Percentiles rank a stretch among this genome's conserved stretches.
Conservation (phyloP, 2,329 filamentous ascomycete genomes). For the Didymella arachidicola region DNA sequence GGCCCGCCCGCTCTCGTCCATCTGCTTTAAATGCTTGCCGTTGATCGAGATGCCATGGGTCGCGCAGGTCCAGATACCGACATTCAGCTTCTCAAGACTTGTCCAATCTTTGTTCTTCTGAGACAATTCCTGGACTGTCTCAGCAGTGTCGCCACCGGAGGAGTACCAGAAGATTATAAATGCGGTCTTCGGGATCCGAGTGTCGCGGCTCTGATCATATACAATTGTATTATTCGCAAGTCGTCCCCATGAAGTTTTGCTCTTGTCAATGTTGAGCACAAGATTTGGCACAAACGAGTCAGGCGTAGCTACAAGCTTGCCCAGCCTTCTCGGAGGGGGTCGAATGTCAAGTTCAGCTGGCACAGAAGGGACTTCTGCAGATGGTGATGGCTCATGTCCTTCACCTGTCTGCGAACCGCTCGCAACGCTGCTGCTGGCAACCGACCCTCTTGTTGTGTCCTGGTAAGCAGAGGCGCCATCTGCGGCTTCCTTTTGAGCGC, state of each 20-base stretch:
- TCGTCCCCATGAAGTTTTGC: constrained; percentile 80
- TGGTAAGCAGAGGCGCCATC: constrained; percentile 35
- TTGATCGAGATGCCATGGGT: constrained; percentile 81
- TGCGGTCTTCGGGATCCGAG: constrained; percentile 80
- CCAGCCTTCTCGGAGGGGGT: constrained; percentile 60
- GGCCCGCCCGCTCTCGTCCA: constrained; percentile 58
- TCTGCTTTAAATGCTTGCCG: constrained; percentile 68
- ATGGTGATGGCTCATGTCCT: constrained; percentile 27
- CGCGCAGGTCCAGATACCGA: constrained; percentile 81
- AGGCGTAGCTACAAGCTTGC: constrained; percentile 69
- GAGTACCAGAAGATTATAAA: constrained; percentile 70
- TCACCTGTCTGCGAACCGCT: constrained; percentile 25
- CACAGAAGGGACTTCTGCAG: constrained; percentile 31
- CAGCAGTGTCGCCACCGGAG: constrained; percentile 74
- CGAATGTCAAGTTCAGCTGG: constrained; percentile 44
- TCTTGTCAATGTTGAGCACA: constrained; percentile 68
- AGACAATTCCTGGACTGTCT: constrained; percentile 57
- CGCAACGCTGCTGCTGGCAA: constrained; percentile 28
- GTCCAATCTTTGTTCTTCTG: constrained; percentile 62
- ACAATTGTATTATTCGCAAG: constrained; percentile 71
- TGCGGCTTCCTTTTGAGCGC: constrained; percentile 28
- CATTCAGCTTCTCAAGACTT: constrained; percentile 63
- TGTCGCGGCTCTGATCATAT: constrained; percentile 69
- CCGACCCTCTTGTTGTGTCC: constrained; percentile 41
- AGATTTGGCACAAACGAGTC: constrained; percentile 72